Evolutionary conservation across 495 filamentous ascomycete genomes (phyloP).

Genomic region (Jackrogersella multiformis): DNA sequence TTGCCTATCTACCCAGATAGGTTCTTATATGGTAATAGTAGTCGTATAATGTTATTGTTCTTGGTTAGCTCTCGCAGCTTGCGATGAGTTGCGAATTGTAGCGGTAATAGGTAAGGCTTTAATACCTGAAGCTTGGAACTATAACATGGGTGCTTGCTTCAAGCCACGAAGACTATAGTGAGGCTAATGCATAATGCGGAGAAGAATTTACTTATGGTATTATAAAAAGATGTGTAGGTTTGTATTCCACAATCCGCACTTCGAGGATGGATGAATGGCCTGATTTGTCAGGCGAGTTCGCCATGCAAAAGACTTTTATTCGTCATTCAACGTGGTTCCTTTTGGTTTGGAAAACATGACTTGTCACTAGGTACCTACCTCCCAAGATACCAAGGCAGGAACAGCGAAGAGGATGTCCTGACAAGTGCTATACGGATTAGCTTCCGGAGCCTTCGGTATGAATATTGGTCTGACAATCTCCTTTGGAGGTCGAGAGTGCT

Average conservation of each 20-base stretch:
- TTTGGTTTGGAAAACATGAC: background rate
- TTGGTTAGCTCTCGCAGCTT: background rate
- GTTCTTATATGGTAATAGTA: too few species aligned
- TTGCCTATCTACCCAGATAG: too few species aligned
- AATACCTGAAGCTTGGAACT: background rate
- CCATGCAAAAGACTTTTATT: background rate
- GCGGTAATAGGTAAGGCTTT: background rate
- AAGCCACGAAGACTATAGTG: constrained; percentile 7
- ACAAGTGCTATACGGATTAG: background rate
- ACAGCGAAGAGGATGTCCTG: background rate
- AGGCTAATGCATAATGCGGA: background rate
- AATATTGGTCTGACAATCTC: background rate
- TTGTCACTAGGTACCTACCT: constrained; percentile 1
- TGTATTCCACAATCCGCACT: background rate
- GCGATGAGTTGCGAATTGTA: background rate
- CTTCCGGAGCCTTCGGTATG: background rate
- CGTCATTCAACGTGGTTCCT: constrained; percentile 4
- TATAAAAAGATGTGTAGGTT: background rate
- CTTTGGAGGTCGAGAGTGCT: background rate
- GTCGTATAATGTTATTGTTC: too few species aligned
- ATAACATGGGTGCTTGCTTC: background rate
- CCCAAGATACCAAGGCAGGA: too few species aligned
- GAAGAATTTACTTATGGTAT: constrained; percentile 2
- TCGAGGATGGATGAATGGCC: background rate
- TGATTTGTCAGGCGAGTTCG: constrained; percentile 2